Evolutionary conservation across 2,329 filamentous ascomycete species (phyloP).

Genomic region (Beauveria sp.): DNA sequence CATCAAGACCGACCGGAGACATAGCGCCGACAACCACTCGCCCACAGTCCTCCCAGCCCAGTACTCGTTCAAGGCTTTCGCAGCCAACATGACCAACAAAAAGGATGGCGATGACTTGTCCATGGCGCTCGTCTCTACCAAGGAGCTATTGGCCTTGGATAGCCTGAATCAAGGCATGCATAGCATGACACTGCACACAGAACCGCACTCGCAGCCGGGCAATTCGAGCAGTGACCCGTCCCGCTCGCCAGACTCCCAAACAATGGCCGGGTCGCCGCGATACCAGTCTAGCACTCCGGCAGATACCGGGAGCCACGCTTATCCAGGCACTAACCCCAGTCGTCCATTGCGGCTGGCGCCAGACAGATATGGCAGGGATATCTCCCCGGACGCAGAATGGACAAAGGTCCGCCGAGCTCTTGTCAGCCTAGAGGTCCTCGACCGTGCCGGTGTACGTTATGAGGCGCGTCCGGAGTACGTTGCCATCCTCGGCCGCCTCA

Average conservation of each 20-base stretch:
- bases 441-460: conserved; percentile 47
- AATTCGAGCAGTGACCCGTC: conserved; percentile 26
- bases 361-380: conserved; percentile 48
- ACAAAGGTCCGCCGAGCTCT: conserved; percentile 48
- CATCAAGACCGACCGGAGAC: conserved; percentile 29
- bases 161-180: conserved; percentile 32
- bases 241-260: conserved; percentile 23
- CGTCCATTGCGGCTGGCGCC: conserved; percentile 38
- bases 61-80: conserved; percentile 26
- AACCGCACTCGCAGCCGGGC: conserved; percentile 18
- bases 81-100: conserved; percentile 27
- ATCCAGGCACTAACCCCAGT: not conserved
- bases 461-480: conserved; percentile 54
- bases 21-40: conserved; percentile 25
- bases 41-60: conserved; percentile 19
- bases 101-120: conserved; percentile 26
- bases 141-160: conserved; percentile 44
- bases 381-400: conserved; percentile 50
- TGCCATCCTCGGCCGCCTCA: conserved; percentile 49
- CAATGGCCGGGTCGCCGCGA: conserved; percentile 31
- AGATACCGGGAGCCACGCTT: conserved; percentile 10
- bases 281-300: conserved; percentile 33
- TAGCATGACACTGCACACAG: conserved; percentile 29
- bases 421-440: conserved; percentile 51
- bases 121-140: conserved; percentile 45